These are phyloP conservation scores for Ophiocordyceps polyrhachis-furcata DNA, from an alignment of 2,329 filamentous ascomycete species.

Conservation along the genomic window DNA sequence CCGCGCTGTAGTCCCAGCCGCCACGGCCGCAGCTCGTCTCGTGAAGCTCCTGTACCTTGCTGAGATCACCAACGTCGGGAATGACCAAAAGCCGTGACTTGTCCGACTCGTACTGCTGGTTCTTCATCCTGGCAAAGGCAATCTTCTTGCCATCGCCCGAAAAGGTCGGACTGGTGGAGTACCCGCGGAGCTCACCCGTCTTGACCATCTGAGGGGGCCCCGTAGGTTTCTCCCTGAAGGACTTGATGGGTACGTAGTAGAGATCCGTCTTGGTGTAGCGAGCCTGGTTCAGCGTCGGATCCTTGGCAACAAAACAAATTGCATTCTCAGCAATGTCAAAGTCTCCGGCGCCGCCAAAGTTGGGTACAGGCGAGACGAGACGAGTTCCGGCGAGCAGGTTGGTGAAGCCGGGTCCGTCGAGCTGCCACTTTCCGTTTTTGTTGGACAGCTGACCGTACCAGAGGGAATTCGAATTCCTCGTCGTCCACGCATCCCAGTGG, in stretches of 20 bases:
- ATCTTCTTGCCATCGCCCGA: slow-evolving; percentile 52
- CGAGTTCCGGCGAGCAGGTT: slow-evolving; percentile 45
- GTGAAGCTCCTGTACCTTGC: slow-evolving; percentile 43
- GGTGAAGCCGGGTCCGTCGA: slow-evolving; percentile 27
- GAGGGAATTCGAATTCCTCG: slow-evolving; percentile 49
- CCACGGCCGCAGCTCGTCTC: slow-evolving; percentile 43
- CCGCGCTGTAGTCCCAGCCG: slow-evolving; percentile 39
- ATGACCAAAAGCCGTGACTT: slow-evolving; percentile 45
- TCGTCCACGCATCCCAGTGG: slow-evolving; percentile 67
- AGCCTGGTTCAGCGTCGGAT: slow-evolving; percentile 50
- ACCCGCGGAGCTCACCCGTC: slow-evolving; percentile 42
- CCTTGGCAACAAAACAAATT: slow-evolving; percentile 57
- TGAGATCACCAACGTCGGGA: slow-evolving; percentile 37
- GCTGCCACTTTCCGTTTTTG: slow-evolving; percentile 19
- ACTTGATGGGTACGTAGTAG: slow-evolving; percentile 49
- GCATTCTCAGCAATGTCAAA: slow-evolving; percentile 54
- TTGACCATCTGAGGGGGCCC: slow-evolving; percentile 26
- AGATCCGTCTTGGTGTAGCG: slow-evolving; percentile 68
- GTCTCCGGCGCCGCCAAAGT: slow-evolving; percentile 64
- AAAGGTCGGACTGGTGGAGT: slow-evolving; percentile 49
- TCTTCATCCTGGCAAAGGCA: slow-evolving; percentile 64
- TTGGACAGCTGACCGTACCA: slow-evolving; percentile 49
- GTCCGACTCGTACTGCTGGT: slow-evolving; percentile 64
- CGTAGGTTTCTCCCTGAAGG: slow-evolving; percentile 36
- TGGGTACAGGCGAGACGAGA: slow-evolving; percentile 50